phyloP scores from a whole-genome alignment of 2,329 filamentous ascomycete genomes.

The Calonectria ilicicola region DNA sequence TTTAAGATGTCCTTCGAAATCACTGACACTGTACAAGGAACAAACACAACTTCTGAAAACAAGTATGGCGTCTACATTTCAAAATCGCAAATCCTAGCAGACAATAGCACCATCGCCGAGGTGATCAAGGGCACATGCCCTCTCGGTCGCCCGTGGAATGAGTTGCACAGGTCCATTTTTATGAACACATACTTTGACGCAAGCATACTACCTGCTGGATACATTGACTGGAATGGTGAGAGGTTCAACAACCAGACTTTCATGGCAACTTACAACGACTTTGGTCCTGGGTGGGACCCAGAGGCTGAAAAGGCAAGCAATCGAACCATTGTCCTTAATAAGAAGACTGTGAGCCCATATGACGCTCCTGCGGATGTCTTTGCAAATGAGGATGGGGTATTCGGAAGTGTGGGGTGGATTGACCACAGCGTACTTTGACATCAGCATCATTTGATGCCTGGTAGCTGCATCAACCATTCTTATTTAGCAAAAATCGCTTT shows the following conservation, averaged over 20 bases:
- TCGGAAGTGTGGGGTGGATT: slow-evolving; percentile 14
- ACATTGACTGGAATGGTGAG: slow-evolving; percentile 22
- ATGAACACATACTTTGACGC: slow-evolving; percentile 66
- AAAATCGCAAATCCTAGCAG: slow-evolving; percentile 63
- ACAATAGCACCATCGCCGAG: slow-evolving; percentile 60
- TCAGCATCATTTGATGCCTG: no score
- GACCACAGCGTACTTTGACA: slow-evolving; percentile 1
- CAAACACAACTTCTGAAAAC: slow-evolving; percentile 74
- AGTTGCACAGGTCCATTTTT: slow-evolving; percentile 68
- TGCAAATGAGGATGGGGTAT: neutral
- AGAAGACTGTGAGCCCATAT: slow-evolving; percentile 5
- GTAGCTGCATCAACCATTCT: no score
- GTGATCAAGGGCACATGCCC: slow-evolving; percentile 60
- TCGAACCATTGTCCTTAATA: slow-evolving; percentile 5
- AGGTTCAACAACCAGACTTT: slow-evolving; percentile 21
- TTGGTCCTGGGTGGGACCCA: slow-evolving; percentile 14
- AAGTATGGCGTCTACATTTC: slow-evolving; percentile 76
- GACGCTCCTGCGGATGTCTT: slow-evolving; percentile 13
- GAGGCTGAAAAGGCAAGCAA: slow-evolving; percentile 15
- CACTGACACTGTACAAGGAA: slow-evolving; percentile 30
- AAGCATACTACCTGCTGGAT: slow-evolving; percentile 52
- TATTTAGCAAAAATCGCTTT: neutral
- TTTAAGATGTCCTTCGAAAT: neutral
- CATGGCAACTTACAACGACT: slow-evolving; percentile 19
- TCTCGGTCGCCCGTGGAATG: slow-evolving; percentile 74